These are phyloP conservation scores for Arabidopsis lyrata DNA, from an alignment of 441 rosid genomes.

Conservation along the genomic window DNA sequence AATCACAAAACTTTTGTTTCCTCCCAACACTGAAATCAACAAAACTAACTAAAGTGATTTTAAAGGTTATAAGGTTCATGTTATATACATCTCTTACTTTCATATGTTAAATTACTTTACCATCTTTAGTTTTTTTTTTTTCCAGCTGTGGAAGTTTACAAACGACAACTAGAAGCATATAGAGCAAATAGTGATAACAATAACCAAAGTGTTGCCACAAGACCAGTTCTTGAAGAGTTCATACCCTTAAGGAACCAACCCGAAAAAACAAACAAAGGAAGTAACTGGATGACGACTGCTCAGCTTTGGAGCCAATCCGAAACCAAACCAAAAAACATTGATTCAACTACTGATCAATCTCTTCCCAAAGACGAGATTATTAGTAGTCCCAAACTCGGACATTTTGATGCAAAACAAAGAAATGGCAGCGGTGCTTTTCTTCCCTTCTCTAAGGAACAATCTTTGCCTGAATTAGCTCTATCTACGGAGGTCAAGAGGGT, in stretches of 20 bases:
- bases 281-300: constrained; percentile 92
- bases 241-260: constrained; percentile 77
- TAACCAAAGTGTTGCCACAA: constrained; percentile 54
- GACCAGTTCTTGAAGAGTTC: constrained; percentile 92
- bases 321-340: constrained; percentile 53
- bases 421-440: constrained; percentile 91
- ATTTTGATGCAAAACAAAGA: constrained; percentile 67
- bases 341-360: constrained; percentile 37
- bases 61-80: constrained; percentile 37
- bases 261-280: constrained; percentile 60
- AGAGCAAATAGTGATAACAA: constrained; percentile 51
- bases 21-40: constrained; percentile 49
- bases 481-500: constrained; percentile 45
- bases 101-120: constrained; percentile 9
- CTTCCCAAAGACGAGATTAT: constrained; percentile 52
- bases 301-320: constrained; percentile 90
- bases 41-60: constrained; percentile 44
- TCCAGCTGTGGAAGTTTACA: constrained; percentile 88
- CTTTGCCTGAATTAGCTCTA: constrained; percentile 69
- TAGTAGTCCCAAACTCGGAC: constrained; percentile 57
- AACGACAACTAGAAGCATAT: constrained; percentile 75
- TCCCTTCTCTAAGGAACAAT: constrained; percentile 83
- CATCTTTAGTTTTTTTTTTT: background rate
- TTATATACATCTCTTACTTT: constrained; percentile 23
- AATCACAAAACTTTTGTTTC: constrained; percentile 40